A percentile compares a stretch with the other conserved stretches of the same genome.
phyloP scores from a whole-genome alignment of 2,329 filamentous ascomycete genomes.

The Penicillium sp. region DNA sequence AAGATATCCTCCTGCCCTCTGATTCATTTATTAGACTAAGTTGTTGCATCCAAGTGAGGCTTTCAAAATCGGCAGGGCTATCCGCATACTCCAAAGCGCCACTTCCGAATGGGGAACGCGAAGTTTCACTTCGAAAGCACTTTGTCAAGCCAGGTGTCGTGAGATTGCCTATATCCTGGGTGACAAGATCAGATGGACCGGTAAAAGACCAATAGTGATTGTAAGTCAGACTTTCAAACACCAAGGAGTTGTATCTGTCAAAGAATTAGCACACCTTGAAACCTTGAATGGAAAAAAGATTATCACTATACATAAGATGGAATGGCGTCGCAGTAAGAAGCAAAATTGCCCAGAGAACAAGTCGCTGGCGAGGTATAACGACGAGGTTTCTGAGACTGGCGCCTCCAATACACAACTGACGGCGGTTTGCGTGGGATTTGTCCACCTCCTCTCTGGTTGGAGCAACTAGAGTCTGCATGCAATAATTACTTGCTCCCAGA shows the following conservation, averaged over 20 bases:
- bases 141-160: neutral
- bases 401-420: slow-evolving; percentile 52
- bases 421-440: neutral
- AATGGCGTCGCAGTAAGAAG: slow-evolving; percentile 11
- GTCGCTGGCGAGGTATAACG: slow-evolving; percentile 34
- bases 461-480: neutral
- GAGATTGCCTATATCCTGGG: neutral
- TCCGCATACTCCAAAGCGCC: too few species aligned
- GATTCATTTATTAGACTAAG: too few species aligned
- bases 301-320: slow-evolving; percentile 19
- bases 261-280: slow-evolving; percentile 1
- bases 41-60: too few species aligned
- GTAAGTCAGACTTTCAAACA: neutral
- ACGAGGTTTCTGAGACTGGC: slow-evolving; percentile 34
- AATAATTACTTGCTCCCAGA: neutral
- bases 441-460: neutral
- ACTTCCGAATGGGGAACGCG: neutral
- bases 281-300: neutral
- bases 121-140: neutral
- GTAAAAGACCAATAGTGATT: neutral
- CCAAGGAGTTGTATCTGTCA: neutral
- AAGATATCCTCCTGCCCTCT: too few species aligned
- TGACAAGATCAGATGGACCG: neutral
- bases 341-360: slow-evolving; percentile 12
- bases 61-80: too few species aligned